Evolutionary conservation across 129 eudicot species (phyloP), one percentile per base, ranked within the genome.

Genomic region (Chrysanthemum lavandulifolium): DNA sequence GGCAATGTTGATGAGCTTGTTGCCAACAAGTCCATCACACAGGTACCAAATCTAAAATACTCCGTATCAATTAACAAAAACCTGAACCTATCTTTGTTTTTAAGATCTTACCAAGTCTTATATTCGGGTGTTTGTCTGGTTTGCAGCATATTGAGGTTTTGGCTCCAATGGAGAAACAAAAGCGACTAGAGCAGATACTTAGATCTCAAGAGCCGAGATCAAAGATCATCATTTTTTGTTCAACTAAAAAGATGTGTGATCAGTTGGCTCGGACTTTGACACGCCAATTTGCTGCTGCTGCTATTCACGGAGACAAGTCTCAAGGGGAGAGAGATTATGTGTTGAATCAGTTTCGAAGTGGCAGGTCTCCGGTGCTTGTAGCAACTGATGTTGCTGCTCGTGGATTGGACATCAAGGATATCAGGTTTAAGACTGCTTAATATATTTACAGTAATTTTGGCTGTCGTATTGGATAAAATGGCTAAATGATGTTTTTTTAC

Each of bases 301-400:
- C 92, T 56, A 94, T 94, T 76, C 98, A 94, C 27, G 98, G 98
- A 60, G 98, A 94, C 73, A 94, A 94, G 73, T 87, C 90, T 68
- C 98, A 94, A 72, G 81, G 87, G 23, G 98, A 94, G 51, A 83
- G 98, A 76, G 98, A 94, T 78, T 73, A 84, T 61, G 98, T 94
- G 59, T 67, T 94, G 86, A 90, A 81, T 60, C 92, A 94, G 65
- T 94, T 94, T 43, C 92, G 97, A n/a, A 72, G 78, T 56, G 98
- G 98, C 71, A 90, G 82, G 74, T 87, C 97, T 76, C 97, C 98
- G 0, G 79, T 94, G 56, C 97, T 94, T 54, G 98, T 94, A 3
- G 98, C 98, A 40, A 94, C 98, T 21, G 98, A 94, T 81, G 98
- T 94, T 79, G 98, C 98, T 56, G 98, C 98, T 12, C 96, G 98